phyloP scores from a whole-genome alignment of 768 basidiomycete species.

The Myochromella boudieri region DNA sequence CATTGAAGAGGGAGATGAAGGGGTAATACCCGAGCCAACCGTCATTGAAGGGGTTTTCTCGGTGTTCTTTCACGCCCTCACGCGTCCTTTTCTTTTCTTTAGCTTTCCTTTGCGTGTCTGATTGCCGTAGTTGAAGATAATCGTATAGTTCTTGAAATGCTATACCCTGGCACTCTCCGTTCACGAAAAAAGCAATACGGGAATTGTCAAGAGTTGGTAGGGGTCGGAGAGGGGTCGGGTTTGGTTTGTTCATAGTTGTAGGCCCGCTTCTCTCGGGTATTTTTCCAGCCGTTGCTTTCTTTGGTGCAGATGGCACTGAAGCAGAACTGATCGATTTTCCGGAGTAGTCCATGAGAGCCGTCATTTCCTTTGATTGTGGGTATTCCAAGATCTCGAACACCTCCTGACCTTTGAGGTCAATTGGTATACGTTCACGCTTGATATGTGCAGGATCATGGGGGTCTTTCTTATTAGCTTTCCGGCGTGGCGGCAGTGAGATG shows the following conservation, averaged over 20 bases:
- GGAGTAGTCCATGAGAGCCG: slow-evolving; percentile 76
- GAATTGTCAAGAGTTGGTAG: slow-evolving; percentile 73
- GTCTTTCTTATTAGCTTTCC: slow-evolving; percentile 59
- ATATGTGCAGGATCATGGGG: slow-evolving; percentile 79
- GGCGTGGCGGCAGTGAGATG: slow-evolving; percentile 78
- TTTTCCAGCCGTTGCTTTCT: slow-evolving; percentile 71
- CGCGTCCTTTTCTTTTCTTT: slow-evolving; percentile 64
- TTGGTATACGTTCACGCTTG: slow-evolving; percentile 87
- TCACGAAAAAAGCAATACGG: slow-evolving; percentile 86
- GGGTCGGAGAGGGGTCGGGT: slow-evolving; percentile 50
- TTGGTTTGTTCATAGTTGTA: slow-evolving; percentile 32
- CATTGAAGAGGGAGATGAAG: slow-evolving; percentile 90
- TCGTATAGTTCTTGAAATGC: slow-evolving; percentile 91
- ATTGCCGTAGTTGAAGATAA: slow-evolving; percentile 77
- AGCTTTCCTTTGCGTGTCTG: slow-evolving; percentile 59
- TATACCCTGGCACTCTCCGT: slow-evolving; percentile 79
- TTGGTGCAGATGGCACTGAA: slow-evolving; percentile 57
- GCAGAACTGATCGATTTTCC: slow-evolving; percentile 55
- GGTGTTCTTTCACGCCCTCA: slow-evolving; percentile 70
- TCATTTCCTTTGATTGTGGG: slow-evolving; percentile 88
- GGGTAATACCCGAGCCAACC: slow-evolving; percentile 96
- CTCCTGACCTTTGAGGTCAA: slow-evolving; percentile 95
- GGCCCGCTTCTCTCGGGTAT: slow-evolving; percentile 58
- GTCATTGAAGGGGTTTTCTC: slow-evolving; percentile 89
- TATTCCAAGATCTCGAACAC: slow-evolving; percentile 96